Conservation (phyloP, 148 eudicot genomes). For the Selenicereus undatus region DNA sequence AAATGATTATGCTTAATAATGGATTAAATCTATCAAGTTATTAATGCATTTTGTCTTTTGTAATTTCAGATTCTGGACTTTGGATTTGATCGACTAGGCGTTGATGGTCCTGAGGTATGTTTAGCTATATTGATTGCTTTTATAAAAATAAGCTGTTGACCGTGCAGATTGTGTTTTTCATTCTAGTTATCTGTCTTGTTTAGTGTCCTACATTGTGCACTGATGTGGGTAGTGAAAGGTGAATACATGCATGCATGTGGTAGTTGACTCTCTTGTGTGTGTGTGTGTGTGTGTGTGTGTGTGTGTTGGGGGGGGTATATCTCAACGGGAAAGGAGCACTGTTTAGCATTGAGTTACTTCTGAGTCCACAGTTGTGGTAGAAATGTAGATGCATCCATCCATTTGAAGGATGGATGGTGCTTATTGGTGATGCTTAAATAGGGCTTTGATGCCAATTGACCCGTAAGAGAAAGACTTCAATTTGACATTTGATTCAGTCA, state of each 20-base stretch:
- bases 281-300: too few relatives aligned
- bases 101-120: conserved; percentile 68
- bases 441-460: not conserved
- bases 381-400: too few relatives aligned
- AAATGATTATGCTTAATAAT: not conserved
- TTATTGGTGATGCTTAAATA: not conserved
- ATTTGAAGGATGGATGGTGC: not conserved
- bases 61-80: conserved; percentile 83
- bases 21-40: not conserved
- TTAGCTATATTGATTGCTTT: conserved; percentile 41
- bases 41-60: conserved; percentile 4
- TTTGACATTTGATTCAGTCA: not conserved
- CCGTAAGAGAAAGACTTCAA: not conserved
- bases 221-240: not conserved
- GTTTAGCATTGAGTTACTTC: not conserved
- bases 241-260: not conserved
- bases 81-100: conserved; percentile 94
- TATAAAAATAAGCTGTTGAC: not conserved
- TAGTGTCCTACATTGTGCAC: not conserved
- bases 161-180: not conserved
- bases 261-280: too few relatives aligned
- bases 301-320: too few relatives aligned
- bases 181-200: not conserved
- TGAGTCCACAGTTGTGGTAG: not conserved
- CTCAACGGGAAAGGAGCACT: too few relatives aligned